These are phyloP conservation scores for Chlamydomonas reinhardtii DNA, from an alignment of 163 green algal genomes.

Conservation along the genomic window DNA sequence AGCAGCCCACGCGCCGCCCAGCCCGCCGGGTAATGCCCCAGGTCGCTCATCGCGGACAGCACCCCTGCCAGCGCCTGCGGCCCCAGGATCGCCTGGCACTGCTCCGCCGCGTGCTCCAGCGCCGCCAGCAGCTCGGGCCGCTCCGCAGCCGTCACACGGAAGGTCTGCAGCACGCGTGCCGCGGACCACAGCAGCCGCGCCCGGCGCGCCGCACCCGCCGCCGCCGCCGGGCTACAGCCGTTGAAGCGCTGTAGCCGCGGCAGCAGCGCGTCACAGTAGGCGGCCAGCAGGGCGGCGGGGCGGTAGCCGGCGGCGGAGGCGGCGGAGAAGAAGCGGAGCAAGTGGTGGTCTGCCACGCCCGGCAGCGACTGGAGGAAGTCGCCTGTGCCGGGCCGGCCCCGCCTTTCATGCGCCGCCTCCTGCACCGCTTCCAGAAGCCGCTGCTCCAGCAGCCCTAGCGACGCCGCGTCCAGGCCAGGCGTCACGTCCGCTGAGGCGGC, in stretches of 20 bases:
- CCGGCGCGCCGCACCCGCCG: background rate
- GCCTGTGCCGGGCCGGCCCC: too few species aligned
- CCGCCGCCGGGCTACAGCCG: background rate
- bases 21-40: constrained; percentile 5
- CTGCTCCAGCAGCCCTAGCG: constrained; percentile 7
- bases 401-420: too few species aligned
- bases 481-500: background rate
- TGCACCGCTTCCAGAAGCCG: background rate
- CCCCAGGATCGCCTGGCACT: background rate
- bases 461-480: background rate
- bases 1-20: background rate
- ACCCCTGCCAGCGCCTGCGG: constrained; percentile 2
- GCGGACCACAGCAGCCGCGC: background rate
- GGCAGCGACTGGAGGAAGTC: too few species aligned
- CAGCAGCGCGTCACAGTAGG: background rate
- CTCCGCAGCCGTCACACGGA: too few species aligned
- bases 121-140: background rate
- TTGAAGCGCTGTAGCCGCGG: background rate
- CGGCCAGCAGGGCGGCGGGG: background rate
- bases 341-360: constrained; percentile 14
- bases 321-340: constrained; percentile 29
- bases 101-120: background rate
- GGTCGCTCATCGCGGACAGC: background rate
- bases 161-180: background rate
- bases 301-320: background rate